Evolutionary conservation across 2,329 filamentous ascomycete genomes (phyloP).

Genomic region (Epichloe brachyelytri): DNA sequence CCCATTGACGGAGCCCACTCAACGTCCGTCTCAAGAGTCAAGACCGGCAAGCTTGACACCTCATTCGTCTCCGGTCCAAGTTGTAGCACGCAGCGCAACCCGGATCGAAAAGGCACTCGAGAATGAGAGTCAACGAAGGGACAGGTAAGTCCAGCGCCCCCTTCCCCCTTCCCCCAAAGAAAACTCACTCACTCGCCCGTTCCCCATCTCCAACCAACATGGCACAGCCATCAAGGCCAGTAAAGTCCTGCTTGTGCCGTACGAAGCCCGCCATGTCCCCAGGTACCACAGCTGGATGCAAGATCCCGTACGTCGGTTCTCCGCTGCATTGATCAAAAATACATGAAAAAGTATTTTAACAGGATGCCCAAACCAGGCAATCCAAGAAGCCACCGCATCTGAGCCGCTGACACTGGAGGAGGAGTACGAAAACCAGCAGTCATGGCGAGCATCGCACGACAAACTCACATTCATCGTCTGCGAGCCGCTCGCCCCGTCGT

Average conservation of each 20-base stretch:
- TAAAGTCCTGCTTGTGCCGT: slow-evolving; percentile 66
- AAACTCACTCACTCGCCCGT: neutral
- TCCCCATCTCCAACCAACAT: neutral
- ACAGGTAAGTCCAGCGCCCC: slow-evolving; percentile 22
- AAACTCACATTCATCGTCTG: slow-evolving; percentile 91
- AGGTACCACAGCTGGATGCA: slow-evolving; percentile 90
- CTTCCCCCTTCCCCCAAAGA: too few relatives aligned
- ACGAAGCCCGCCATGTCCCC: slow-evolving; percentile 66
- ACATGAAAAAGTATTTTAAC: slow-evolving; percentile 9
- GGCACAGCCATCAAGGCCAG: slow-evolving; percentile 51
- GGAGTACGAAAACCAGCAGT: slow-evolving; percentile 83
- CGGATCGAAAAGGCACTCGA: neutral
- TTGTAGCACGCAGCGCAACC: too few relatives aligned
- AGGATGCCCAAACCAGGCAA: slow-evolving; percentile 34
- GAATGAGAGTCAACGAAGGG: slow-evolving; percentile 33
- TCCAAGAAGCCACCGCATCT: slow-evolving; percentile 76
- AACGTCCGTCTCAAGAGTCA: too few relatives aligned
- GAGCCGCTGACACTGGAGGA: slow-evolving; percentile 68
- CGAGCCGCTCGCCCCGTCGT: slow-evolving; percentile 23
- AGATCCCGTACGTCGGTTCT: slow-evolving; percentile 40
- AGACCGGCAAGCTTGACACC: too few relatives aligned
- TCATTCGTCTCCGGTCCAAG: neutral
- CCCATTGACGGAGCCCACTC: neutral
- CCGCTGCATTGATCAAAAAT: slow-evolving; percentile 4
- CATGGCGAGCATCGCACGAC: slow-evolving; percentile 69